Evolutionary conservation across 2,329 filamentous ascomycete genomes (phyloP).

Genomic region (Nothopassalora personata): DNA sequence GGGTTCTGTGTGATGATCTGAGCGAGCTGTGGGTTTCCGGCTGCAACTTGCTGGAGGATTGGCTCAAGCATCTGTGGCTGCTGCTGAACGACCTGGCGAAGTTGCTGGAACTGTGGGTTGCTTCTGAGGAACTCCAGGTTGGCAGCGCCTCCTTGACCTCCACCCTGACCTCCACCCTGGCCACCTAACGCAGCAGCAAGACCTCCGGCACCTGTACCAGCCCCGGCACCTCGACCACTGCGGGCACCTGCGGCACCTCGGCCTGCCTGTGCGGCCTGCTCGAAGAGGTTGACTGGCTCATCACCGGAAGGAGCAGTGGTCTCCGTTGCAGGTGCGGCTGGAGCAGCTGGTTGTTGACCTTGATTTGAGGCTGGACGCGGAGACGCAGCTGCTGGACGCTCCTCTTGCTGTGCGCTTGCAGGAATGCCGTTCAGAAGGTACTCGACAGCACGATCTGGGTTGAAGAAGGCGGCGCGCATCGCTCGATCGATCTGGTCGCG

Average conservation of each 20-base stretch:
- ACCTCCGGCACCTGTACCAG: slow-evolving; percentile 29
- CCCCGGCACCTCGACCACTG: slow-evolving; percentile 39
- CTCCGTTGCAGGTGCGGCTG: slow-evolving; percentile 46
- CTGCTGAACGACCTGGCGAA: slow-evolving; percentile 94
- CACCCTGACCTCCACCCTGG: slow-evolving; percentile 28
- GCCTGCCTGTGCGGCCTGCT: slow-evolving; percentile 52
- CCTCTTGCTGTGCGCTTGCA: slow-evolving; percentile 70
- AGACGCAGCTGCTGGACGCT: slow-evolving; percentile 47
- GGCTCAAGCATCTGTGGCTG: slow-evolving; percentile 98
- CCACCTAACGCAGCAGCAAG: slow-evolving; percentile 34
- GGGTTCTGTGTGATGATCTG: slow-evolving; percentile 87
- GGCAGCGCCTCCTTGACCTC: slow-evolving; percentile 47
- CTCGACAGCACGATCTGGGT: slow-evolving; percentile 94
- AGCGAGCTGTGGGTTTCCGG: slow-evolving; percentile 90
- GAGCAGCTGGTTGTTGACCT: slow-evolving; percentile 36
- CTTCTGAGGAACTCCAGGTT: slow-evolving; percentile 91
- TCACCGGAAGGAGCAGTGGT: slow-evolving; percentile 76
- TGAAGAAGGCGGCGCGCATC: slow-evolving; percentile 94
- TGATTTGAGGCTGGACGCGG: slow-evolving; percentile 22
- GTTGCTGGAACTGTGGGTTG: slow-evolving; percentile 96
- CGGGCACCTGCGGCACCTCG: slow-evolving; percentile 41
- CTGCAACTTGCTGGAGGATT: slow-evolving; percentile 90
- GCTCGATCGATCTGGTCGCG: slow-evolving; percentile 83
- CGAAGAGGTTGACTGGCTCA: slow-evolving; percentile 80
- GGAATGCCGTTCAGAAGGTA: slow-evolving; percentile 92